Percentiles rank a stretch among this genome's conserved stretches.
Conservation (phyloP, 306 rosid genomes). For the Citrullus mucosospermus region DNA sequence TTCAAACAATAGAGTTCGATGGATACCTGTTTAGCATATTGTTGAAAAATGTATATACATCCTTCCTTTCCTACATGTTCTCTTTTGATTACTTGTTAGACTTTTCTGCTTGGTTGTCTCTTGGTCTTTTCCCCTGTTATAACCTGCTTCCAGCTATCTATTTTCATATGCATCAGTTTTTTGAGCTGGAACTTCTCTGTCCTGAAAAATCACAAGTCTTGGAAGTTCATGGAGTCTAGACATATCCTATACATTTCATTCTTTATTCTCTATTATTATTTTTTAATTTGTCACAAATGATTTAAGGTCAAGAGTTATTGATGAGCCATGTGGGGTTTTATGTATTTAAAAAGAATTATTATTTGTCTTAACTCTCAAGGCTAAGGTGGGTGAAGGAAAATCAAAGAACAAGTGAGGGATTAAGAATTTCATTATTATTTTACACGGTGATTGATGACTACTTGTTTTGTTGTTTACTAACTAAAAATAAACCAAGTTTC, state of each 20-base stretch:
- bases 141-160: slow-evolving; percentile 4
- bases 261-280: neutral
- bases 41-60: neutral
- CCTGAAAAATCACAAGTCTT: neutral
- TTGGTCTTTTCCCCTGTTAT: neutral
- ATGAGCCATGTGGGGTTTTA: neutral
- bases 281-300: neutral
- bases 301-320: neutral
- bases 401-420: neutral
- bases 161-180: neutral
- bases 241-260: neutral
- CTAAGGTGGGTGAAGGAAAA: neutral
- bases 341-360: neutral
- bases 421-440: neutral
- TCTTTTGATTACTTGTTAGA: slow-evolving; percentile 4
- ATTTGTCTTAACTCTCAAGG: neutral
- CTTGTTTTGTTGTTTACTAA: neutral
- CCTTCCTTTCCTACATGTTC: neutral
- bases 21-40: neutral
- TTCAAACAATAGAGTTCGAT: neutral
- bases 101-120: slow-evolving; percentile 1
- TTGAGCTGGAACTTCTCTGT: slow-evolving; percentile 4
- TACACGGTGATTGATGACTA: neutral
- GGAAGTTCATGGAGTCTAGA: neutral
- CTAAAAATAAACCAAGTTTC: neutral